Percentiles rank a stretch among this genome's conserved stretches.
phyloP scores from a whole-genome alignment of 2,329 filamentous ascomycete genomes.

The Lecanosticta acicola region DNA sequence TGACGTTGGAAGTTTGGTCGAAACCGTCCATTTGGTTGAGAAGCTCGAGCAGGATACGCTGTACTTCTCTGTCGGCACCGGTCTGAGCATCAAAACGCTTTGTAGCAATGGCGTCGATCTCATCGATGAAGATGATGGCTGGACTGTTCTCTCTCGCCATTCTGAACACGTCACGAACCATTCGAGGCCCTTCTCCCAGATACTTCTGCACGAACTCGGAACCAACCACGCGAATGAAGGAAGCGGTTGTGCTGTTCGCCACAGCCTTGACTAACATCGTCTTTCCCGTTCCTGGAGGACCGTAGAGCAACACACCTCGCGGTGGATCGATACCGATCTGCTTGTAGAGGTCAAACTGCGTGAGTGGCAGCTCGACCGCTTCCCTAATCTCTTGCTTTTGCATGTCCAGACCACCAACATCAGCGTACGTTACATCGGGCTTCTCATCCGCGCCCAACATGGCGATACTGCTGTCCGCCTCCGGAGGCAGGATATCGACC shows the following conservation, averaged over 20 bases:
- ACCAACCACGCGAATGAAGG: conserved; percentile 95
- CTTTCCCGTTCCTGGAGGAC: conserved; percentile 91
- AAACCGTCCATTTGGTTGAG: conserved; percentile 99
- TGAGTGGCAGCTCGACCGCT: conserved; percentile 91
- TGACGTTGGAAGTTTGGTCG: conserved; percentile 97
- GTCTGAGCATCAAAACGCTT: conserved; percentile 99
- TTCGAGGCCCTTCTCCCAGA: conserved; percentile 91
- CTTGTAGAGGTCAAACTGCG: conserved; percentile 97
- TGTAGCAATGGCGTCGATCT: conserved; percentile 97
- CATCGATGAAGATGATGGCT: conserved; percentile 98
- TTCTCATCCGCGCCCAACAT: conserved; percentile 97
- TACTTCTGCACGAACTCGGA: conserved; percentile 99
- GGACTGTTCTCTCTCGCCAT: conserved; percentile 99
- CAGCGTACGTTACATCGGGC: conserved; percentile 94
- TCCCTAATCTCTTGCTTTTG: conserved; percentile 99
- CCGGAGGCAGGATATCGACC: conserved; percentile 96
- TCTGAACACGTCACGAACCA: conserved; percentile 98
- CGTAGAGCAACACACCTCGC: conserved; percentile 91
- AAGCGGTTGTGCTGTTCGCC: conserved; percentile 95
- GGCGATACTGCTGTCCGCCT: conserved; percentile 96
- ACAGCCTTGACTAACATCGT: conserved; percentile 98
- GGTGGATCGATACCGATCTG: conserved; percentile 99
- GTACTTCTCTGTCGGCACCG: conserved; percentile 93
- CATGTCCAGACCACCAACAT: conserved; percentile 97
- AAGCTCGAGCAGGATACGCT: conserved; percentile 94